Conservation (phyloP, 1,139 yeast genomes). For the Candida pseudoviswanathii region DNA sequence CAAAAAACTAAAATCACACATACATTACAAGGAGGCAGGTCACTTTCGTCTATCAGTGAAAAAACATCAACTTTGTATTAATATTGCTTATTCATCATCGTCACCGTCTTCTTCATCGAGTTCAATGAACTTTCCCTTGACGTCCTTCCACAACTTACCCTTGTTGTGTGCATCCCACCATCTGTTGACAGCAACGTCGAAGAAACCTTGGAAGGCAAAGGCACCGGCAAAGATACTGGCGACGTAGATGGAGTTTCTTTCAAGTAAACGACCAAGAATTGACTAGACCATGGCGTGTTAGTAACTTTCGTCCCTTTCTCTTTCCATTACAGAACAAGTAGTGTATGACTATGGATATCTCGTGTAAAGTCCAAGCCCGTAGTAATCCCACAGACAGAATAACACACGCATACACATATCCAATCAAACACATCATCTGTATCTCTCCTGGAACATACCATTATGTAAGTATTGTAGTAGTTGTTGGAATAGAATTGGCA, state of each 20-base stretch:
- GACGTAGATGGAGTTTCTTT: slow-evolving; percentile 92
- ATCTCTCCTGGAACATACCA: background rate
- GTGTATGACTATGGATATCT: no score
- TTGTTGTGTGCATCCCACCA: slow-evolving; percentile 89
- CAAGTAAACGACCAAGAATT: slow-evolving; percentile 57
- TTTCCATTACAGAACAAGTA: background rate
- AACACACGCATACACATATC: no score
- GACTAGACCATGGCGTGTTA: no score
- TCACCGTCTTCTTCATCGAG: slow-evolving; percentile 60
- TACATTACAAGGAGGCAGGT: background rate
- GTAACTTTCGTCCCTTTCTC: slow-evolving; percentile 8
- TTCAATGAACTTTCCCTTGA: slow-evolving; percentile 65
- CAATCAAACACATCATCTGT: no score
- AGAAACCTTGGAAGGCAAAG: slow-evolving; percentile 84
- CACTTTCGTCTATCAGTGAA: background rate
- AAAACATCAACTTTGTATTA: no score
- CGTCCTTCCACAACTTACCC: slow-evolving; percentile 98
- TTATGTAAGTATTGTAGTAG: background rate
- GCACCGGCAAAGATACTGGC: slow-evolving; percentile 85
- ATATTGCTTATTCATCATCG: slow-evolving; percentile 30
- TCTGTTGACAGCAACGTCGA: slow-evolving; percentile 74
- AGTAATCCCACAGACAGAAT: no score
- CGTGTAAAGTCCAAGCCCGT: no score
- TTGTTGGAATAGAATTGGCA: background rate
- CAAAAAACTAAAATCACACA: background rate